These are phyloP conservation scores for Fusarium fujikuroi DNA, from an alignment of 2,329 filamentous ascomycete species.

Conservation along the genomic window DNA sequence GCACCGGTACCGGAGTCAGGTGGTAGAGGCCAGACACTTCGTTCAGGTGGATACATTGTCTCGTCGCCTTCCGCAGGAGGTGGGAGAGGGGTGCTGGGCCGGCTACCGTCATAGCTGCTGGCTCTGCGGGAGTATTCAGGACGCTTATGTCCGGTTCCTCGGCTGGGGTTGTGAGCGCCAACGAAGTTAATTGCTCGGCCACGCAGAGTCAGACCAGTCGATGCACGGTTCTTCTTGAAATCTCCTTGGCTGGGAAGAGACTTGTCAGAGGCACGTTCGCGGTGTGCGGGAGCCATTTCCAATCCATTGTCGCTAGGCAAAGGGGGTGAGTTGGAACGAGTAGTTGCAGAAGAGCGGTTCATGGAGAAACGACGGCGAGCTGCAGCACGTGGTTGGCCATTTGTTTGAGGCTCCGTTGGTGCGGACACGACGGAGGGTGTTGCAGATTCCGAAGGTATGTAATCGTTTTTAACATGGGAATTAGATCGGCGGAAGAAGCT, in stretches of 20 bases:
- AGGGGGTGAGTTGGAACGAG: constrained; percentile 61
- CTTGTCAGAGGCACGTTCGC: constrained; percentile 39
- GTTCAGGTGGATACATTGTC: constrained; percentile 52
- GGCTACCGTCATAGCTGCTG: constrained; percentile 61
- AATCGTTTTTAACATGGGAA: constrained; percentile 46
- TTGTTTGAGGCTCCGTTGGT: constrained; percentile 43
- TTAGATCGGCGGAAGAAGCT: constrained; percentile 59
- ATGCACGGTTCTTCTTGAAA: constrained; percentile 63
- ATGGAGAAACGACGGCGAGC: constrained; percentile 57
- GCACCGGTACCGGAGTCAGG: constrained; percentile 78
- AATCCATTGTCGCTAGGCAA: constrained; percentile 59
- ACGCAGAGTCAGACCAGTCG: constrained; percentile 62
- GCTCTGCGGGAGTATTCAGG: constrained; percentile 51
- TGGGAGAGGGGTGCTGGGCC: constrained; percentile 39
- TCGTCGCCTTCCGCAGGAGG: constrained; percentile 37
- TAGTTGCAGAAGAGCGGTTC: constrained; percentile 58
- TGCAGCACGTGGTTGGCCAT: constrained; percentile 43
- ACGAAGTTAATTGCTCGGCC: constrained; percentile 61
- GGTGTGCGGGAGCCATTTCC: constrained; percentile 52
- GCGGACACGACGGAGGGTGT: constrained; percentile 42
- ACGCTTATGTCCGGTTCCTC: constrained; percentile 32
- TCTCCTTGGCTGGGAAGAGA: constrained; percentile 56
- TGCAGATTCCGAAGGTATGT: constrained; percentile 39
- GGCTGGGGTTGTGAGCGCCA: constrained; percentile 42
- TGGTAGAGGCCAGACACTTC: constrained; percentile 67